Evolutionary conservation across 2,329 filamentous ascomycete species (phyloP), one percentile per base, ranked within the genome.

Genomic region (Cladosporium sp.): DNA sequence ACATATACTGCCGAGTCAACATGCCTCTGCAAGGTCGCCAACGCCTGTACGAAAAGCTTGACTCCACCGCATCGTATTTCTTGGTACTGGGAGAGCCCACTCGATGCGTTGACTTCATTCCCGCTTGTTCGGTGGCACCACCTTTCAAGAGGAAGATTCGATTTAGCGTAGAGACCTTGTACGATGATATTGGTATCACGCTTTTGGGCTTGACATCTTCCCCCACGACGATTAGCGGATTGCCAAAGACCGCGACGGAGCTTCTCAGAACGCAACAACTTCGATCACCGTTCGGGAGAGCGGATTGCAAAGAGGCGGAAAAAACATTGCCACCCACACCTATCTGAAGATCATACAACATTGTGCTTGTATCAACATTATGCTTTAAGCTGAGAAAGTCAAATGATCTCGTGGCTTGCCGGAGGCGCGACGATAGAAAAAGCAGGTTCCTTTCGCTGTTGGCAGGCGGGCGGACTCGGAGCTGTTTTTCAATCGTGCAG

Each of bases 221-320:
- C 15, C 46, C 55, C 7, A 50, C 27, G 22, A 51, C 47, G 11
- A 53, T 58, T 29, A 58, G 56, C 41, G 56, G 56, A 11, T 32
- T 58, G 9, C 50, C 54, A 30, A 42, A 51, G 30, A 48, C 49
- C 11, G 43, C 52, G 9, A 20, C 36, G 25, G 43, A 53, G 8
- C 19, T 58, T 32, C 29, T 57, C 12, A 13, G 30, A 4, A 38
- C 25, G 29, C 56, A 58, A 38, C 30, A 29, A 19, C 36, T 57
- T 27, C 6, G 53, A 29, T 48, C 51, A 30, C 56, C 55, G 8
- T 58, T 58, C 30, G 56, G 56, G 40, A 43, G 45, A 29, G 13
- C 35, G 19, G 48, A 56, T 36, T 48, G 54, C 35, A 20, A 15
- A n/a, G 22, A 13, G 20, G n/a, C 30, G 13, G 50, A 52, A 20